Evolutionary conservation across 768 basidiomycete species (phyloP).

Genomic region (Termitomyces sp.): DNA sequence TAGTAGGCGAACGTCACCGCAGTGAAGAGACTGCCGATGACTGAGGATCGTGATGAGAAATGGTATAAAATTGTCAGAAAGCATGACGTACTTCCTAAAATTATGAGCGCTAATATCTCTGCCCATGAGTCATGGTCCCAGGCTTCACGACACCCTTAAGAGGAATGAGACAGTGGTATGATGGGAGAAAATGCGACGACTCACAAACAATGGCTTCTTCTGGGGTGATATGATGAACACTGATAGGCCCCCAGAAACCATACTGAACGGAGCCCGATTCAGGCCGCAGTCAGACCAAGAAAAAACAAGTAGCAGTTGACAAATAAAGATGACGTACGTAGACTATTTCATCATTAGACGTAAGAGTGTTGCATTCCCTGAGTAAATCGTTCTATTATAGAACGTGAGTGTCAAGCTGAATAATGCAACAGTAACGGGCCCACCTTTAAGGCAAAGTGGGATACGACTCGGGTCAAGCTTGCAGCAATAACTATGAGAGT

Average conservation of each 20-base stretch:
- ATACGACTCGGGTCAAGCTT: conserved; percentile 51
- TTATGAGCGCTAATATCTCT: conserved; percentile 60
- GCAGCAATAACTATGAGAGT: conserved; percentile 47
- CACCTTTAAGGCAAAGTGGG: conserved; percentile 71
- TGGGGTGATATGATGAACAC: conserved; percentile 22
- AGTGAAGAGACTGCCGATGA: conserved; percentile 59
- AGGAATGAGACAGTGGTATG: conserved; percentile 6
- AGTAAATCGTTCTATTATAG: conserved; percentile 53
- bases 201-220: conserved; percentile 46
- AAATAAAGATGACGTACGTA: conserved; percentile 29
- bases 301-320: background rate
- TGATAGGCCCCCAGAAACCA: conserved; percentile 52
- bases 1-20: conserved; percentile 66
- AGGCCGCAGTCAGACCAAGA: background rate
- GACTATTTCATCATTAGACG: conserved; percentile 29
- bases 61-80: background rate
- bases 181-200: conserved; percentile 11
- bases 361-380: conserved; percentile 43
- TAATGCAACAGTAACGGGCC: conserved; percentile 1
- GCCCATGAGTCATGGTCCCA: conserved; percentile 69
- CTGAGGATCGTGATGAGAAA: conserved; percentile 25
- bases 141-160: conserved; percentile 53
- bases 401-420: background rate
- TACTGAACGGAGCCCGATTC: conserved; percentile 25
- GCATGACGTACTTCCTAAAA: conserved; percentile 48